Evolutionary conservation across 306 rosid species (phyloP).

Genomic region (Boehmeria nivea): DNA sequence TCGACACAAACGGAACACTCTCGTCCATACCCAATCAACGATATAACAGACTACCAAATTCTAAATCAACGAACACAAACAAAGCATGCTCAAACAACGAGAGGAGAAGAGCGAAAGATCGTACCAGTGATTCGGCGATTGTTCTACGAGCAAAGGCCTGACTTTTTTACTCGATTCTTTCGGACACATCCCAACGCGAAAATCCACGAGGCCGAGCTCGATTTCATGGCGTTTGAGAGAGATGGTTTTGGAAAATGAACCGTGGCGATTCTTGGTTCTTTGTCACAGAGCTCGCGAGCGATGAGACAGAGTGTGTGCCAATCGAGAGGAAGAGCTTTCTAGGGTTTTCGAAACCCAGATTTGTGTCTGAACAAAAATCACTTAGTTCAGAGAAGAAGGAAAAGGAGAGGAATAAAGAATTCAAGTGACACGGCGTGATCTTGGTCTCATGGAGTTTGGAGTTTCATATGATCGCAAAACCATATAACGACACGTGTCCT

Average conservation of each 20-base stretch:
- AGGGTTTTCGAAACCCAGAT: background rate
- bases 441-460: background rate
- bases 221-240: background rate
- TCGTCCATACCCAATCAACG: conserved; percentile 29
- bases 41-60: background rate
- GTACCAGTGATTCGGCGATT: background rate
- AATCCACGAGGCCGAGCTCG: background rate
- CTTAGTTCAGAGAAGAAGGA: background rate
- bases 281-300: too few relatives aligned
- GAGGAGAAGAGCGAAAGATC: background rate
- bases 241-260: too few relatives aligned
- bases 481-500: too few relatives aligned
- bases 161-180: too few relatives aligned
- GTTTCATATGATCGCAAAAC: too few relatives aligned
- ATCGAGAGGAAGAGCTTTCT: background rate
- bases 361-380: background rate
- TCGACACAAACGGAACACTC: conserved; percentile 7
- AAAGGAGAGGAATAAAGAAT: background rate
- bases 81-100: too few relatives aligned
- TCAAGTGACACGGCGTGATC: background rate
- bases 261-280: too few relatives aligned
- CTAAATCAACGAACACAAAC: background rate
- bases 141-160: background rate
- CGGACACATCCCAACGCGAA: too few relatives aligned
- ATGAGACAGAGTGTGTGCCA: background rate